Evolutionary conservation across 805 yeast genomes (phyloP).

Genomic region (Candida oleophila): DNA sequence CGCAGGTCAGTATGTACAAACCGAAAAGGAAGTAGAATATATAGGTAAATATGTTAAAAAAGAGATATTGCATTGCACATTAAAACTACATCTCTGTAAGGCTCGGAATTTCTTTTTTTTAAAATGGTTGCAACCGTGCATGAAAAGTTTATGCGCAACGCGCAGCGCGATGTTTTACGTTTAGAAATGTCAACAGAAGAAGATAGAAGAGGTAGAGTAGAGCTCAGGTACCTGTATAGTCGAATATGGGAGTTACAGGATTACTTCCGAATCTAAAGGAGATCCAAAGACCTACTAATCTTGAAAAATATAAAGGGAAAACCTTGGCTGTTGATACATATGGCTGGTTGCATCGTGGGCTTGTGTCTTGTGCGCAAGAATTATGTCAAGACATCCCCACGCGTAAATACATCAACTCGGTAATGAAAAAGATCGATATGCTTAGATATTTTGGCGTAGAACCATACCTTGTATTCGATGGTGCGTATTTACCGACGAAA

Average conservation of each 20-base stretch:
- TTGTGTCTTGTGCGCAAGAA: conserved; percentile 80
- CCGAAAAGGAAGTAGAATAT: conserved; percentile 16
- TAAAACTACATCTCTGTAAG: background rate
- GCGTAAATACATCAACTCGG: conserved; percentile 65
- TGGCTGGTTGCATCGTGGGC: conserved; percentile 93
- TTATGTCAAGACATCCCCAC: conserved; percentile 72
- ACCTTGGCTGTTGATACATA: conserved; percentile 92
- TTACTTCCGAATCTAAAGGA: conserved; percentile 76
- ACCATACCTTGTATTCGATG: conserved; percentile 92
- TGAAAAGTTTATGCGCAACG: background rate
- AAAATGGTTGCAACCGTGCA: background rate
- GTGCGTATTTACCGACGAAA: conserved; percentile 81
- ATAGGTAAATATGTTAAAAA: background rate
- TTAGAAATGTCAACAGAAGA: background rate
- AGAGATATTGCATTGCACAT: background rate
- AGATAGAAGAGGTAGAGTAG: background rate
- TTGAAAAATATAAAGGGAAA: conserved; percentile 66
- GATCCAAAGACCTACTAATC: conserved; percentile 58
- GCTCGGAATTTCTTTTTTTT: too few species aligned
- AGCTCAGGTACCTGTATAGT: background rate
- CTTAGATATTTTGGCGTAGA: conserved; percentile 64
- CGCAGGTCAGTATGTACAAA: conserved; percentile 22
- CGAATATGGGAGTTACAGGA: conserved; percentile 78
- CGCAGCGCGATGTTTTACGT: background rate
- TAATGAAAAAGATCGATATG: conserved; percentile 66